Evolutionary conservation across 768 basidiomycete species (phyloP).

Genomic region (Mycena olivaceomarginata): DNA sequence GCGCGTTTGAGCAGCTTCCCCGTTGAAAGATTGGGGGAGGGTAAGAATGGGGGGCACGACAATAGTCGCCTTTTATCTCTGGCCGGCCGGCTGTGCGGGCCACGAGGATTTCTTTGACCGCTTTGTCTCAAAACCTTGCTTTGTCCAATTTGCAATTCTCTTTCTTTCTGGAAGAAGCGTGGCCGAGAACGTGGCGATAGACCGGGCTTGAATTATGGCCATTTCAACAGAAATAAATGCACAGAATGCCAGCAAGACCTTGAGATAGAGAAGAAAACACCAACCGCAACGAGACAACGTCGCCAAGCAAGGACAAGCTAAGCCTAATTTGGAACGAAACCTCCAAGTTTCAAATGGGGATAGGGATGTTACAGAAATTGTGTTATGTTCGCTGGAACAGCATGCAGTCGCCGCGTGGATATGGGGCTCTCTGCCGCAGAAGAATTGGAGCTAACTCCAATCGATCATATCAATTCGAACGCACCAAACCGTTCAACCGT

Average conservation of each 20-base stretch:
- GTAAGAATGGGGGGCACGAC: background rate
- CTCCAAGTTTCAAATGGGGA: constrained; percentile 22
- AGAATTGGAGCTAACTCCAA: background rate
- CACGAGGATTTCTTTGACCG: constrained; percentile 19
- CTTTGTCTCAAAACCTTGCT: constrained; percentile 23
- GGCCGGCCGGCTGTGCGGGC: background rate
- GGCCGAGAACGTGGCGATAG: background rate
- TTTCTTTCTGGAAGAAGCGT: background rate
- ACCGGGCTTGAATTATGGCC: background rate
- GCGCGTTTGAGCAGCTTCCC: constrained; percentile 8
- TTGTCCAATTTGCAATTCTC: constrained; percentile 19
- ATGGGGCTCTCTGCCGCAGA: background rate
- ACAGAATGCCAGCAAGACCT: background rate
- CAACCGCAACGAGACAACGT: too few species aligned
- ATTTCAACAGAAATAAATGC: background rate
- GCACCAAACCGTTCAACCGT: background rate
- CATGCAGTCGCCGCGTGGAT: too few species aligned
- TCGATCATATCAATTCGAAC: background rate
- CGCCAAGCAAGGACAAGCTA: background rate
- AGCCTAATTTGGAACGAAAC: background rate
- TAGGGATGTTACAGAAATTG: background rate
- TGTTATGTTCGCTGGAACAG: background rate
- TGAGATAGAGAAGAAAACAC: too few species aligned
- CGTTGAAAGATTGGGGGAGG: background rate
- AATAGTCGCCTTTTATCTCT: constrained; percentile 29